Evolutionary conservation across 371 early-diverging fungal species (phyloP), one percentile per base, ranked within the genome.

Genomic region (Astathelohania contejeani): DNA sequence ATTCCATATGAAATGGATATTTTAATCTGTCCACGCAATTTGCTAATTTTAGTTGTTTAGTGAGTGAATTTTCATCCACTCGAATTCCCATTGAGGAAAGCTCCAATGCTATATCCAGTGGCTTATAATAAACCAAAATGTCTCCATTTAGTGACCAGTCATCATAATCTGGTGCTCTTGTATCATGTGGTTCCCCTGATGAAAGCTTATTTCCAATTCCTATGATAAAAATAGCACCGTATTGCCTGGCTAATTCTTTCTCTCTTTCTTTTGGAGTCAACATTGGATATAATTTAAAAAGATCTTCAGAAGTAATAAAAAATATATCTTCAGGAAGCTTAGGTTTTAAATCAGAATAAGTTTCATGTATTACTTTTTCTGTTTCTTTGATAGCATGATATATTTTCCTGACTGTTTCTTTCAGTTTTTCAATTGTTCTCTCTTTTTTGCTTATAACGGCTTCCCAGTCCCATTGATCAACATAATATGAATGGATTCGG

Each of bases 401-500:
- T 3, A 60, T 60, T 10, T 35, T 32, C 23, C 24, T 37, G 16
- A 53, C 60, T 14, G 16, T 42, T 27, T 14, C 22, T n/a, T 60
- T 52, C 3, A 60, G 23, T 25, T 20, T 46, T 1, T 51, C 37
- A 32, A 52, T 38, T 26, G 14, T 57, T 49, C 65, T 53, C 2
- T 60, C 53, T 25, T 53, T 37, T 38, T 61, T 28, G 12, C 12
- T 56, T 18, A 65, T 59, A 0, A 48, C 22, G 19, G 14, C 26
- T 44, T 65, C 65, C 65, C 65, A 65, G 42, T 65, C 65, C 65
- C 65, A 65, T 48, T 65, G 65, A 44, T 65, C 65, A 10, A 65
- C 65, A 23, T 51, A 61, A 45, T 51, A 49, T 16, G 61, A 60
- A 51, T 65, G 65, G 22, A 65, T 48, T 16, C 32, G 32, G 12